Conservation (phyloP, 495 filamentous ascomycete genomes). For the Aspergillus saccharolyticus region DNA sequence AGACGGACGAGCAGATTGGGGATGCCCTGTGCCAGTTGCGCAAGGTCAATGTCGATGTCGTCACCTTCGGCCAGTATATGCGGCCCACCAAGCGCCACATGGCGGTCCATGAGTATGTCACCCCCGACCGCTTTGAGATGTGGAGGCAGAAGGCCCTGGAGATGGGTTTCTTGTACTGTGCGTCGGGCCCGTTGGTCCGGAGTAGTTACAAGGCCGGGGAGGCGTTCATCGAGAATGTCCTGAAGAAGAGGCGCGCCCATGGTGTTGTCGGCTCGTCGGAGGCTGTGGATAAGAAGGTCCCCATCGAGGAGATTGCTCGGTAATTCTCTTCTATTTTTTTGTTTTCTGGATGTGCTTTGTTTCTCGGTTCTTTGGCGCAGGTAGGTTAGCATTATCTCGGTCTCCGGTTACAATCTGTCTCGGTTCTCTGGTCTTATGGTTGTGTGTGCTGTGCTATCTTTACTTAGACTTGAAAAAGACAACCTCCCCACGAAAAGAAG, state of each 20-base stretch:
- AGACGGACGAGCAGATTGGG: constrained; percentile 86
- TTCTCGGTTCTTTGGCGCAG: not conserved
- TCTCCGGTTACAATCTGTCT: not conserved
- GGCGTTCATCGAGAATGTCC: constrained; percentile 96
- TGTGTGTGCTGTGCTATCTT: not conserved
- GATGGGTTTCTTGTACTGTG: constrained; percentile 95
- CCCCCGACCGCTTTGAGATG: constrained; percentile 80
- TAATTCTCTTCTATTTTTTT: constrained; percentile 15
- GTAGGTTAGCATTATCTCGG: not conserved
- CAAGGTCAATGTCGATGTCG: constrained; percentile 77
- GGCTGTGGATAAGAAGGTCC: constrained; percentile 20
- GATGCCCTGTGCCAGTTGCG: constrained; percentile 76
- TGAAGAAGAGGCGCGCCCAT: constrained; percentile 70
- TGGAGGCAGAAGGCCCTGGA: constrained; percentile 89
- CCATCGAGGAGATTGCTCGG: constrained; percentile 26
- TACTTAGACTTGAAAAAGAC: not conserved
- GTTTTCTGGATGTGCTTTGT: constrained; percentile 4
- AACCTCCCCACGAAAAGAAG: not conserved
- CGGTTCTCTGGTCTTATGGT: not conserved
- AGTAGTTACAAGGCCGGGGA: constrained; percentile 97
- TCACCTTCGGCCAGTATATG: constrained; percentile 99
- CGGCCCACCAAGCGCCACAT: constrained; percentile 96
- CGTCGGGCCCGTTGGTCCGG: constrained; percentile 85
- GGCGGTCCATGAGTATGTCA: constrained; percentile 90
- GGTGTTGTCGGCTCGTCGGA: constrained; percentile 14